Percentiles rank a stretch among this genome's conserved stretches.
These are phyloP conservation scores for Tympanopsis confertula DNA, from an alignment of 2,329 filamentous ascomycete genomes.

Conservation along the genomic window DNA sequence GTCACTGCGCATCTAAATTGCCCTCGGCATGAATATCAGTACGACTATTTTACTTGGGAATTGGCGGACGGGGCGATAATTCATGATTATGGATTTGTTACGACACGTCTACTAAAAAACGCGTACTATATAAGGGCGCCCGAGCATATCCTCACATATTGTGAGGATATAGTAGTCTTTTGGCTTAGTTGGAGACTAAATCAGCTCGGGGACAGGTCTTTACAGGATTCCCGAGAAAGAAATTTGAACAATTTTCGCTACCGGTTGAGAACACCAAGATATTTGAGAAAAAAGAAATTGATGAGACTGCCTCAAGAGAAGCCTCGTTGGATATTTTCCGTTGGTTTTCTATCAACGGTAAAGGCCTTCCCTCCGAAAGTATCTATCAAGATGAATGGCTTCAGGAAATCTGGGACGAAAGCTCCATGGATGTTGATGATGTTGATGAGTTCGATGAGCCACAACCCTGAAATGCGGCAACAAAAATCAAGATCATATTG, in stretches of 20 bases:
- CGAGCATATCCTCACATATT: no score
- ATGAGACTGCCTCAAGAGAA: not conserved
- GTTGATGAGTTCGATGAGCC: not conserved
- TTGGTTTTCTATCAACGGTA: not conserved
- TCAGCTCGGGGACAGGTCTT: no score
- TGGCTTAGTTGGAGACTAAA: no score
- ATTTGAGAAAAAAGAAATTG: not conserved
- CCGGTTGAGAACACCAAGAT: no score
- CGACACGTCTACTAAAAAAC: no score
- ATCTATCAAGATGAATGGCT: not conserved
- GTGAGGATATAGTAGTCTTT: no score
- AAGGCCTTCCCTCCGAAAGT: not conserved
- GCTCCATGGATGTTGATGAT: not conserved
- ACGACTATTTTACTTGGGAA: not conserved
- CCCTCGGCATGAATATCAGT: not conserved
- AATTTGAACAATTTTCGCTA: no score
- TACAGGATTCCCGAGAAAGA: no score
- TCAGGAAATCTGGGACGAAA: not conserved
- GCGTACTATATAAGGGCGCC: no score
- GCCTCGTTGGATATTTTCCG: not conserved
- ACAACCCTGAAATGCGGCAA: not conserved
- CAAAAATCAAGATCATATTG: not conserved
- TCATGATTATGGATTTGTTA: not conserved
- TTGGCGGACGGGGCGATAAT: not conserved
- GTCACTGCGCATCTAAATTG: not conserved